Conservation (phyloP, 1,284 basidiomycete genomes). For the Austropuccinia psidii region DNA sequence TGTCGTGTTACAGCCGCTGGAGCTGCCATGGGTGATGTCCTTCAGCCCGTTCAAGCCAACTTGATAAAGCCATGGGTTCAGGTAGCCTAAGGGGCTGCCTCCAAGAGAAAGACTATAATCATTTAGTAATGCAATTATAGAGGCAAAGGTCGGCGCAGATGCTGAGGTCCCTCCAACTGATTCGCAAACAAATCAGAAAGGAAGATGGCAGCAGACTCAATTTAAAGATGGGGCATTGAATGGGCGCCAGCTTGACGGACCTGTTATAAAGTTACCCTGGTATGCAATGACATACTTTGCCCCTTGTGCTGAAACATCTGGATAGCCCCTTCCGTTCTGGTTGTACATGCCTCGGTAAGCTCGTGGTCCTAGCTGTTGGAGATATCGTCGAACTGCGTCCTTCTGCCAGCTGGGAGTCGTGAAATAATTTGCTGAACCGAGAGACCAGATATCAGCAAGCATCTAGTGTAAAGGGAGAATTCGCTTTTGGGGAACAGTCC, state of each 20-base stretch:
- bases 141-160: constrained; percentile 54
- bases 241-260: neutral
- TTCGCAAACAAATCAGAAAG: too few relatives aligned
- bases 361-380: constrained; percentile 39
- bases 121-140: constrained; percentile 56
- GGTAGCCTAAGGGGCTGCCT: constrained; percentile 52
- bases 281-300: constrained; percentile 39
- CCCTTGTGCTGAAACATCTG: constrained; percentile 46
- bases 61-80: constrained; percentile 53
- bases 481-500: neutral
- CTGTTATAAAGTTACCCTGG: constrained; percentile 36
- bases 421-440: constrained; percentile 41
- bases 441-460: neutral
- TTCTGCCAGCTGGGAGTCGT: constrained; percentile 41
- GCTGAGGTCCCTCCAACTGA: constrained; percentile 55
- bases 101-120: constrained; percentile 53
- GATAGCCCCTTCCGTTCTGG: constrained; percentile 44
- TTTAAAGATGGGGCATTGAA: neutral
- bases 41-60: constrained; percentile 49
- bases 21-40: constrained; percentile 52
- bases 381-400: constrained; percentile 40
- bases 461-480: neutral
- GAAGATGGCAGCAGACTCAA: neutral
- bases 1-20: constrained; percentile 40
- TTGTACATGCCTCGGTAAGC: constrained; percentile 43